Percentiles rank a stretch among this genome's conserved stretches.
These are phyloP conservation scores for Dendrocalamus sinicus DNA, from an alignment of 176 grass and related monocot genomes.

Conservation along the genomic window DNA sequence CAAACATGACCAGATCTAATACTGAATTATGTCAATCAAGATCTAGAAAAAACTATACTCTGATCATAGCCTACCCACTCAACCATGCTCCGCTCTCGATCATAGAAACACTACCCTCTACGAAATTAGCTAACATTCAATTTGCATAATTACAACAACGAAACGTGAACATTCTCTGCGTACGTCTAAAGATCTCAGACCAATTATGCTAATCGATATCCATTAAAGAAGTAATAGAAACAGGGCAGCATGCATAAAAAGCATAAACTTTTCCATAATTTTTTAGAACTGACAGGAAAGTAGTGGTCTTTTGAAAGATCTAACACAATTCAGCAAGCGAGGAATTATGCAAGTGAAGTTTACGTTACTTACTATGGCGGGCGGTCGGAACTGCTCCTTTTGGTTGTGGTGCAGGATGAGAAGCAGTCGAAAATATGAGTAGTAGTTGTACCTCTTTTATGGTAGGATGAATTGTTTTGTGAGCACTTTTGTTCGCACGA, in stretches of 20 bases:
- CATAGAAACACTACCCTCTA: neutral
- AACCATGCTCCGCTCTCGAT: neutral
- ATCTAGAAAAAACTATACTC: slow-evolving; percentile 17
- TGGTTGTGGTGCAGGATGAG: slow-evolving; percentile 90
- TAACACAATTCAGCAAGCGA: slow-evolving; percentile 22
- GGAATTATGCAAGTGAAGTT: slow-evolving; percentile 14
- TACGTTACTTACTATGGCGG: slow-evolving; percentile 57
- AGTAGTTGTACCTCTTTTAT: no score
- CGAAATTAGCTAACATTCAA: slow-evolving; percentile 16
- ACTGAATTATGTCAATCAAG: slow-evolving; percentile 33
- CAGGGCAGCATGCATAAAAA: slow-evolving; percentile 16
- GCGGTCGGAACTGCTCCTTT: slow-evolving; percentile 63
- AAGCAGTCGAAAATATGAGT: slow-evolving; percentile 32
- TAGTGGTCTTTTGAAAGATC: slow-evolving; percentile 46
- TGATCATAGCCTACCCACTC: neutral
- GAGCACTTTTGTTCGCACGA: no score
- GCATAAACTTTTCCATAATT: neutral
- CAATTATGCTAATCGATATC: slow-evolving; percentile 26
- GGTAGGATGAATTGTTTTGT: no score
- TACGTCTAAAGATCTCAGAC: slow-evolving; percentile 32
- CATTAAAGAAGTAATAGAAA: neutral
- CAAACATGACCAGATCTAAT: slow-evolving; percentile 37
- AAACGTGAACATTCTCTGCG: neutral
- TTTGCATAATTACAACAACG: slow-evolving; percentile 7
- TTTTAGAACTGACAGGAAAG: neutral